These are phyloP conservation scores for Entoloma clypeatum DNA, from an alignment of 1,284 basidiomycete species.

Conservation along the genomic window DNA sequence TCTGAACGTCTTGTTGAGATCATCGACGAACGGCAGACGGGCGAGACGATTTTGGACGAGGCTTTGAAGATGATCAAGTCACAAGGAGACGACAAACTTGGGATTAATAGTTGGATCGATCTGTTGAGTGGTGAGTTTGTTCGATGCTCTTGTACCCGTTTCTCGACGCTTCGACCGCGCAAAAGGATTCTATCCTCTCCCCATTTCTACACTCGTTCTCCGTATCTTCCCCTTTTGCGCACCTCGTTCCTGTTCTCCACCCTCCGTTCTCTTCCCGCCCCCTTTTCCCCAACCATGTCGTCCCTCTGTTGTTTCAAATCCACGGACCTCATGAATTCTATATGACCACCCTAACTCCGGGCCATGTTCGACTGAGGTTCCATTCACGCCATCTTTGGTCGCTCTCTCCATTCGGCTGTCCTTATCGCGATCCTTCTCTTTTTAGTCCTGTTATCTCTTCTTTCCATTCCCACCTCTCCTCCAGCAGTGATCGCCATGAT, in stretches of 20 bases:
- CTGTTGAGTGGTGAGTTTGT: conserved; percentile 85
- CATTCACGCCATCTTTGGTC: no score
- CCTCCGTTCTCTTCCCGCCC: conserved; percentile 5
- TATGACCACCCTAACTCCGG: no score
- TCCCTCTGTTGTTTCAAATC: no score
- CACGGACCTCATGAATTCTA: no score
- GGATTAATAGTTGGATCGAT: conserved; percentile 93
- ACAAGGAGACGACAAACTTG: conserved; percentile 74
- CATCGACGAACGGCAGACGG: conserved; percentile 86
- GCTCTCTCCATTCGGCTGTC: not conserved
- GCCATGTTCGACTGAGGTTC: no score
- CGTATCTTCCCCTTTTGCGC: no score
- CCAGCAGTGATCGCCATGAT: not conserved
- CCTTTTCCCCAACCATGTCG: conserved; percentile 1
- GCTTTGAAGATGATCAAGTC: conserved; percentile 91
- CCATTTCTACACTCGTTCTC: no score
- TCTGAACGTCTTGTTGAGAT: conserved; percentile 88
- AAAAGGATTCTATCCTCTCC: no score
- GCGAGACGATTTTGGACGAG: conserved; percentile 94
- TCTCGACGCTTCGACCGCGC: no score
- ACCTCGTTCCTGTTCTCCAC: no score
- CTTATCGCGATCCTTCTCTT: not conserved
- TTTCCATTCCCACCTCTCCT: not conserved
- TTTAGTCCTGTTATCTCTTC: not conserved
- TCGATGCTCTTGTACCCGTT: not conserved